Base-by-base conservation (phyloP, 805 yeast species). In the Candida ovalis region DNA sequence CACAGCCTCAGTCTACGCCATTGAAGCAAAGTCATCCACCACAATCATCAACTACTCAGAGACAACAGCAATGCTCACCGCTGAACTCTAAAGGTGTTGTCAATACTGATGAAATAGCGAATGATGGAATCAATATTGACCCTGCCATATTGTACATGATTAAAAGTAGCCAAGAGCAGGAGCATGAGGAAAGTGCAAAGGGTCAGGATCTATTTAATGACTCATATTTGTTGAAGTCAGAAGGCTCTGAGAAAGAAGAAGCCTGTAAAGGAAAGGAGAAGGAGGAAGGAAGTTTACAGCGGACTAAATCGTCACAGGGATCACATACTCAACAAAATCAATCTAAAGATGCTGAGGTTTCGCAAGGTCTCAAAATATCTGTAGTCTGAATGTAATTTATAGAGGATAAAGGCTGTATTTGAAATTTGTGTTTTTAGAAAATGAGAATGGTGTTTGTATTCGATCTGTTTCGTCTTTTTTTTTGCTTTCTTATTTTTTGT, bases 311-410 rank as follows among this genome's bases (percentile, higher is more conserved):
- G 44, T 12, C 21, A 8, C 40, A 19, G 24, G 25, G 40, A 22
- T 13, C n/a, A 21, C 40, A 13, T 21, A 37, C 24, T 13, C 25
- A 22, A 12, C 23, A 37, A 21, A 24, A 9, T 22, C 23, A 22
- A 21, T 21, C 18, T 24, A 17, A 17, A 3, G 18, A 24, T 15
- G 9, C 30, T 10, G 52, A 44, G 3, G 36, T 43, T 21, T 39
- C 55, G 17, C 27, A 48, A 17, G 55, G 55, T n/a, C 38, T 44
- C 5, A 48, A 48, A 19, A 51, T 51, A 21, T 42, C 44, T 2
- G 54, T 48, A n/a, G 30, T 42, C 4, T 42, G 28, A 24, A 2
- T 7, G 12, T n/a, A 39, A 9, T 23, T 24, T 17, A 13, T 21
- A 19, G 6, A 22, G 17, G 4, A 12, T 10, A 30, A 30, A 7